phyloP scores from a whole-genome alignment of 306 rosid genomes.

The Psophocarpus tetragonolobus region DNA sequence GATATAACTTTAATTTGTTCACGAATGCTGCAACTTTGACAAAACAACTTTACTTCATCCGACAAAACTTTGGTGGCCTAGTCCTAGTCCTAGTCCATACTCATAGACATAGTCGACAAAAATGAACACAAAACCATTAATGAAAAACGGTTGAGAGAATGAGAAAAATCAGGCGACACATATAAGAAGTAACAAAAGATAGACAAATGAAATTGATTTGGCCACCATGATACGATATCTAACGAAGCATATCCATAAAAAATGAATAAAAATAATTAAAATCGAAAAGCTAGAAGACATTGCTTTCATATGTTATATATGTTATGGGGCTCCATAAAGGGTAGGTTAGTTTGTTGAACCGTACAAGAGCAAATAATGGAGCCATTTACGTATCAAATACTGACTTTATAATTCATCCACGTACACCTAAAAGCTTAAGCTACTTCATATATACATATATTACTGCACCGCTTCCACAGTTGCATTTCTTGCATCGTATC shows the following conservation, averaged over 20 bases:
- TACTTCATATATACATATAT: too few species aligned
- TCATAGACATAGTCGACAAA: too few species aligned
- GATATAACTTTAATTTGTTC: background rate
- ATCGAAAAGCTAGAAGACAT: too few species aligned
- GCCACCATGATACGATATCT: background rate
- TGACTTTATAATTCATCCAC: background rate
- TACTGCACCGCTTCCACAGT: too few species aligned
- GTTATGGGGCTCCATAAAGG: slow-evolving; percentile 21
- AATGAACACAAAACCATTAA: slow-evolving; percentile 2
- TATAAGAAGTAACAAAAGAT: background rate
- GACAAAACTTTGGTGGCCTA: background rate
- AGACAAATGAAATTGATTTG: background rate
- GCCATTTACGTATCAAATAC: background rate
- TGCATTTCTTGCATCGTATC: background rate
- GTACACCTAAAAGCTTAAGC: too few species aligned
- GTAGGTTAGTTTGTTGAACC: slow-evolving; percentile 52
- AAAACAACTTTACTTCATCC: background rate
- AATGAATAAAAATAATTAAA: background rate
- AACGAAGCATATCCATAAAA: background rate
- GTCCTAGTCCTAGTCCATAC: too few species aligned
- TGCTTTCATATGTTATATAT: background rate
- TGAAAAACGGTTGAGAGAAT: slow-evolving; percentile 35
- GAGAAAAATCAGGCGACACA: background rate
- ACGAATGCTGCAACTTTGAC: background rate
- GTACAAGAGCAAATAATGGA: background rate